Conservation (phyloP, 148 eudicot species). For the Camellia lanceoleosa region DNA sequence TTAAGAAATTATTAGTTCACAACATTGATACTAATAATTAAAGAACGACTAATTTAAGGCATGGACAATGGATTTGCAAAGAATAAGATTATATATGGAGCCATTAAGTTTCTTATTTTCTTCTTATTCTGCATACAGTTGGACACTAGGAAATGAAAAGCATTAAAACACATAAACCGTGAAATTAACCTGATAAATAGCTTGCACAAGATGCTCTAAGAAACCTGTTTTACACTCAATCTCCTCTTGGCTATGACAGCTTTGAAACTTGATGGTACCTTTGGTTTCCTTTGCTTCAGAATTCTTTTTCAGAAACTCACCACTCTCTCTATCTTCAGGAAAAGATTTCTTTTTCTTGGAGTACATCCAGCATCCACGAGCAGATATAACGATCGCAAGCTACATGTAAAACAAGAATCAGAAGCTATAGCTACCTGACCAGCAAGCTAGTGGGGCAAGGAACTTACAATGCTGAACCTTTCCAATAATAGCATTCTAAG, state of each 20-base stretch:
- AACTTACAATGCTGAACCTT: too few species aligned
- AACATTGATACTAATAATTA: neutral
- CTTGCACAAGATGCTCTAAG: conserved; percentile 47
- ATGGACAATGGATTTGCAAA: neutral
- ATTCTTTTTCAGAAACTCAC: conserved; percentile 35
- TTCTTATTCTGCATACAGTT: neutral
- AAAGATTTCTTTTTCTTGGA: conserved; percentile 26
- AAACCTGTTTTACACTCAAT: conserved; percentile 33
- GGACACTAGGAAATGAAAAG: neutral
- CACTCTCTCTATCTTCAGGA: conserved; percentile 27
- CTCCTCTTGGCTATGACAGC: neutral
- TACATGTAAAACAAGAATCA: conserved; percentile 19
- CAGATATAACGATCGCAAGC: conserved; percentile 64
- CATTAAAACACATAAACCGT: neutral
- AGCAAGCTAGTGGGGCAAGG: too few species aligned
- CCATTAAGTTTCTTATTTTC: neutral
- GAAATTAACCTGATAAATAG: conserved; percentile 62
- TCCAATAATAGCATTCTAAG: too few species aligned
- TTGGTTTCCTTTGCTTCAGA: conserved; percentile 10
- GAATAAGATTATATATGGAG: neutral
- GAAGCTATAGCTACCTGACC: neutral
- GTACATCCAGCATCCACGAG: conserved; percentile 60
- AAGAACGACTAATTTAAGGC: neutral
- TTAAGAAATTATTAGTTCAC: neutral
- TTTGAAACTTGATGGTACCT: conserved; percentile 17